These are phyloP conservation scores for Ettlia oleoabundans DNA, from an alignment of 139 green algal genomes.

Conservation along the genomic window DNA sequence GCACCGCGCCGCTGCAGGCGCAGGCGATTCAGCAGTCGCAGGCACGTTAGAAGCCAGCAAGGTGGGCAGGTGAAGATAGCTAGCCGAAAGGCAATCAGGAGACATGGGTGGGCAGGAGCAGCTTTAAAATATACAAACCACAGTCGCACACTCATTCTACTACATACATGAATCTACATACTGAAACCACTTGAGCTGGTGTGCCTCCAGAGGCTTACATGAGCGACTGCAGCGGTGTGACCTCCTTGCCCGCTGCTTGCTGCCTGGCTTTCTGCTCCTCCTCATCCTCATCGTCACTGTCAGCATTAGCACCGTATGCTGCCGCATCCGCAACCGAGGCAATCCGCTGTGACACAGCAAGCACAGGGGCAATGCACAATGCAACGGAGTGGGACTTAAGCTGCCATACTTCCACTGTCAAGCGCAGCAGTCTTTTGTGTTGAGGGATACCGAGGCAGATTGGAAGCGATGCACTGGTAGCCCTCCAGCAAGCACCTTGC, in stretches of 20 bases:
- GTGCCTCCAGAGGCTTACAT: too few species aligned
- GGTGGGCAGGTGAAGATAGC: background rate
- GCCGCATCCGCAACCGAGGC: slow-evolving; percentile 3
- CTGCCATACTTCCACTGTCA: too few species aligned
- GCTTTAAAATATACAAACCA: too few species aligned
- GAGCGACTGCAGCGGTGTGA: slow-evolving; percentile 27
- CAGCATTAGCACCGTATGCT: background rate
- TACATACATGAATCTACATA: too few species aligned
- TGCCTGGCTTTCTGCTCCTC: slow-evolving; percentile 9
- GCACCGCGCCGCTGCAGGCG: slow-evolving; percentile 40
- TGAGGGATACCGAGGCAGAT: too few species aligned
- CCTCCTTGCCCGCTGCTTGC: background rate
- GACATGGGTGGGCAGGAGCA: background rate
- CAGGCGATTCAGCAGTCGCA: background rate
- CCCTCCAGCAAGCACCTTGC: background rate
- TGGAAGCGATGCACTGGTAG: background rate
- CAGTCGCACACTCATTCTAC: too few species aligned
- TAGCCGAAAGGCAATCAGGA: background rate
- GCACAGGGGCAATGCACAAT: too few species aligned
- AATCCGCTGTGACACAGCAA: slow-evolving; percentile 33
- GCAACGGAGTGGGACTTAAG: too few species aligned
- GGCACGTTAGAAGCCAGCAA: background rate
- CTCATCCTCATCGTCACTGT: slow-evolving; percentile 37
- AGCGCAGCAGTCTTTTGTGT: too few species aligned
- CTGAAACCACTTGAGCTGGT: too few species aligned